Evolutionary conservation across 306 rosid genomes (phyloP).

Genomic region (Trichosanthes truncata): DNA sequence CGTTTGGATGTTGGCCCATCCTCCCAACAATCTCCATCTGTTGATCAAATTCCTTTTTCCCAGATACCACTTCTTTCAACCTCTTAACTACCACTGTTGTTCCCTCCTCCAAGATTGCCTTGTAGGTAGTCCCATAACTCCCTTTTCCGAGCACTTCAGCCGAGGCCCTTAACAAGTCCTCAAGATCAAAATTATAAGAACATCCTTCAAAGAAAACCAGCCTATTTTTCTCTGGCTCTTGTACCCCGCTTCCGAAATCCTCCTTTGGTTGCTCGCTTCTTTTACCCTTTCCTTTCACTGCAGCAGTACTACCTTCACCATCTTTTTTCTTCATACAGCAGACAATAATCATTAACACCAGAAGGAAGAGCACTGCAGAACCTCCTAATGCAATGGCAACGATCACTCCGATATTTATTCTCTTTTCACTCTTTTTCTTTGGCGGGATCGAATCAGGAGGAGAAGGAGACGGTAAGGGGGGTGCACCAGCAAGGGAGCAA

Average conservation of each 20-base stretch:
- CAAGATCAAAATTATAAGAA: conserved; percentile 26
- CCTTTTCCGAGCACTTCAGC: conserved; percentile 34
- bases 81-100: conserved; percentile 32
- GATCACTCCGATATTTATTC: conserved; percentile 30
- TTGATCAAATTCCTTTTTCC: conserved; percentile 29
- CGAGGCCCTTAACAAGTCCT: conserved; percentile 31
- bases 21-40: conserved; percentile 32
- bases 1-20: conserved; percentile 22
- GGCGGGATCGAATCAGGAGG: conserved; percentile 17
- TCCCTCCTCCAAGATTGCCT: conserved; percentile 33
- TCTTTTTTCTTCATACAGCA: conserved; percentile 25
- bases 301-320: conserved; percentile 11
- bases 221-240: conserved; percentile 33
- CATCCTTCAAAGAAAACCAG: conserved; percentile 30
- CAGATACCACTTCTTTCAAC: conserved; percentile 25
- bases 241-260: conserved; percentile 37
- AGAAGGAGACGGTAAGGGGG: conserved; percentile 27
- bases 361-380: conserved; percentile 17
- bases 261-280: conserved; percentile 21
- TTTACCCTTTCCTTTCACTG: conserved; percentile 17
- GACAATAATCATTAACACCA: conserved; percentile 5
- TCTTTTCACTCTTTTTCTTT: conserved; percentile 29
- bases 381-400: conserved; percentile 44
- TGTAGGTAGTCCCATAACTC: conserved; percentile 31
- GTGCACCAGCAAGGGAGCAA: conserved; percentile 28